Base-by-base conservation (phyloP, 2,329 filamentous ascomycete genomes). In the Colletotrichum nymphaeae region DNA sequence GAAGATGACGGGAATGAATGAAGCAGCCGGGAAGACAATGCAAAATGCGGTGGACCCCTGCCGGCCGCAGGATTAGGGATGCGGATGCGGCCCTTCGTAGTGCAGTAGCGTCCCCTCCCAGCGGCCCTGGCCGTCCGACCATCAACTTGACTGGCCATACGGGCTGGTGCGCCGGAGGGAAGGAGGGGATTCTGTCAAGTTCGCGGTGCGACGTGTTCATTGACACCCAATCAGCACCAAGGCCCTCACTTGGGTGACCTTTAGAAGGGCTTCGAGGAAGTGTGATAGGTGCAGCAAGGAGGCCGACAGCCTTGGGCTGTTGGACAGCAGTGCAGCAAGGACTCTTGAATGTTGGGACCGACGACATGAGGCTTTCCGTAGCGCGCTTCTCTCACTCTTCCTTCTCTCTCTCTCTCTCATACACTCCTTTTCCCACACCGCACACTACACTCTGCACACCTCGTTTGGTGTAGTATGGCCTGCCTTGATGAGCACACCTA, bases 201-300 rank as follows among this genome's bases (percentile, higher is more conserved):
- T 37, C 32, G 42, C 63, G 16, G 52, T 52, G 69, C 72, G 64
- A 74, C 72, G 72, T 74, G 68, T 74, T 63, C 55, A 46, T 19
- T 19, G 26, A 35, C 58, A 37, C 60, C 72, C 72, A 68, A 72
- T 72, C 68, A 68, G 42, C 42, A 24, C 74, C 16, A 19, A 52
- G 26, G 56, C 26, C 30, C 66, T 46, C 62, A 52, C 59, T 26
- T 65, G 46, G 24, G 32, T 30, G 63, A 75, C 76, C 75, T 49
- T 22, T 11, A 32, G 60, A 66, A 49, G 32, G 56, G 26, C 32
- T 75, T 75, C 75, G 74, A 76, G 74, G 70, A 76, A 77, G 77
- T 77, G 60, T 63, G 72, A 78, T 78, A 77, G 76, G 77, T 55
- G 76, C 74, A 77, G 76, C 75, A 64, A 12, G 66, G 77, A 74